Percentiles rank a stretch among this genome's conserved stretches.
Evolutionary conservation across 306 rosid species (phyloP).

Genomic region (Cucurbita argyrosperma): DNA sequence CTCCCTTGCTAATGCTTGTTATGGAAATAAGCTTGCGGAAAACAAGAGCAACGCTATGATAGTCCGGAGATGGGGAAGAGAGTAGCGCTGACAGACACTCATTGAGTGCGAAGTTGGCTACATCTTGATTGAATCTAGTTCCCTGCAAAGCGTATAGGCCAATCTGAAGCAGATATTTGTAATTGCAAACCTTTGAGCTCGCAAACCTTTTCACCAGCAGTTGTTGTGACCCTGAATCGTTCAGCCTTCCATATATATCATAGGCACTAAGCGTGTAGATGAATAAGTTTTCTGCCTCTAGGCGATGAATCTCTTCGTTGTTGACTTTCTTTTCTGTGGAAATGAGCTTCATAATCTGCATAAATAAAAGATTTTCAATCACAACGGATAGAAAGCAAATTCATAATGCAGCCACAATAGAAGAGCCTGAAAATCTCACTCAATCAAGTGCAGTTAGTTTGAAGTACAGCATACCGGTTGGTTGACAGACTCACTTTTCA

Average conservation of each 20-base stretch:
- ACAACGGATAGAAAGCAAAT: constrained; percentile 6
- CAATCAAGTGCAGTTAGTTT: not conserved
- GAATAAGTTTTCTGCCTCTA: constrained; percentile 52
- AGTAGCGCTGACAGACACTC: constrained; percentile 69
- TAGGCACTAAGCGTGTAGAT: constrained; percentile 57
- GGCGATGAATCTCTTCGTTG: constrained; percentile 21
- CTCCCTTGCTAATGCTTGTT: constrained; percentile 61
- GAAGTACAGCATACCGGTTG: not conserved
- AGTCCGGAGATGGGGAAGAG: constrained; percentile 58
- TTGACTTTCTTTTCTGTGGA: constrained; percentile 20
- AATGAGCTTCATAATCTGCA: constrained; percentile 65
- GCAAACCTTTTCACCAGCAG: constrained; percentile 42
- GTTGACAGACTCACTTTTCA: not conserved
- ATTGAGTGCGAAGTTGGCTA: constrained; percentile 56
- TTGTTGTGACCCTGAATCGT: constrained; percentile 45
- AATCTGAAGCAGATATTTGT: constrained; percentile 59
- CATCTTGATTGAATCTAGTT: constrained; percentile 50
- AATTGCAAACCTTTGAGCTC: constrained; percentile 53
- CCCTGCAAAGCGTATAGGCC: constrained; percentile 70
- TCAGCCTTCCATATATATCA: constrained; percentile 69
- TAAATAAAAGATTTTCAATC: constrained; percentile 12
- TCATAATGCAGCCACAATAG: not conserved
- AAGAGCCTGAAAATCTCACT: not conserved
- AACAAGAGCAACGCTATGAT: constrained; percentile 49
- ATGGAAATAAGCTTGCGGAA: constrained; percentile 61